Base-by-base conservation (phyloP, 2,329 filamentous ascomycete species). In the Diaporthe citriasiana region DNA sequence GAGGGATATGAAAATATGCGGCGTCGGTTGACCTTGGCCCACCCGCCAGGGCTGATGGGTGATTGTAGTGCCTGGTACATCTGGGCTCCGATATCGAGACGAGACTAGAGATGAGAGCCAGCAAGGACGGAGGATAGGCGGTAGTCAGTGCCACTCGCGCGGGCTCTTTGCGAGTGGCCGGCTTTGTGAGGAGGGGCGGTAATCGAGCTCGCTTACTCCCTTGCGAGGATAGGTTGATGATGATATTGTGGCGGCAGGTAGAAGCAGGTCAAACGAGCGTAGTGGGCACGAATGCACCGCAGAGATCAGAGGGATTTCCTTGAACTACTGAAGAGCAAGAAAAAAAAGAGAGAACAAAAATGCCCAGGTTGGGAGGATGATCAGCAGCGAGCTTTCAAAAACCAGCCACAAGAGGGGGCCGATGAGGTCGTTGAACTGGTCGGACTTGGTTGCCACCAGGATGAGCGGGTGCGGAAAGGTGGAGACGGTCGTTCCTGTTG, bases 1-100 rank as follows among this genome's bases (percentile, higher is more conserved):
- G 68, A 51, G 17, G 53, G 53, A 27, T 42, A 65, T 22, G 53
- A 65, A 13, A 60, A 57, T 38, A 76, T 70, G 55, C 74, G 74
- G 51, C 72, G 74, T 3, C 60, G 60, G 56, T 66, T 63, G 25
- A 75, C 59, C 10, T 53, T 75, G 57, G 73, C 56, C 73, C 73
- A 75, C 51, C 40, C 51, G 57, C 56, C 56, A 59, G 65, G 70
- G 70, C 70, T 71, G 30, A 69, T 59, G 50, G 73, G 73, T n/a
- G 73, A 71, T 17, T 72, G 60, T 2, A 73, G 73, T 35, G 71
- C 27, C 45, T 51, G 72, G 42, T 70, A 68, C 71, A 71, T 65
- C 40, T 70, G 70, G 25, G 19, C 10, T 63, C 55, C 45, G 63
- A 35, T n/a, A 19, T 47, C 42, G 42, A 47, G 33, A 53, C 30